phyloP scores from a whole-genome alignment of 2,329 filamentous ascomycete genomes.

The Ophiostoma himal-ulmi region DNA sequence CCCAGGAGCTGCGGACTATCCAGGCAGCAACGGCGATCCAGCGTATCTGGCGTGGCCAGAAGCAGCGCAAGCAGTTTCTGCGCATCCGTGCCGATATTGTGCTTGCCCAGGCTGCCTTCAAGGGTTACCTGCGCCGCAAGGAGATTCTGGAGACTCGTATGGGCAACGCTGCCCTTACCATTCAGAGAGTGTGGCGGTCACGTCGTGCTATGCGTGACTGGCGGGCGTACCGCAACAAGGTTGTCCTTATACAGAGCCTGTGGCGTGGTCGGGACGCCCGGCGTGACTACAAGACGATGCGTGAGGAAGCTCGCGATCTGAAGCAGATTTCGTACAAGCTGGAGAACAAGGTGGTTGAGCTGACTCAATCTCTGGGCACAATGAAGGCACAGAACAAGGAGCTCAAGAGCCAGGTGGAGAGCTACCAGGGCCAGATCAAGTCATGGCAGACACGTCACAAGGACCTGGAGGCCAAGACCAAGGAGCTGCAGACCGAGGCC shows the following conservation, averaged over 20 bases:
- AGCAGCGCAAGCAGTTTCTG: conserved; percentile 75
- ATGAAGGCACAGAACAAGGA: conserved; percentile 94
- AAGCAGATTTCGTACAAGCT: conserved; percentile 99
- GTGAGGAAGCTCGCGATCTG: conserved; percentile 93
- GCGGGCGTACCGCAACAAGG: conserved; percentile 84
- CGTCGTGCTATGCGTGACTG: conserved; percentile 72
- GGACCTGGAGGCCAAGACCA: conserved; percentile 78
- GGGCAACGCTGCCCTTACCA: conserved; percentile 83
- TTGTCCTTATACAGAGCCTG: conserved; percentile 82
- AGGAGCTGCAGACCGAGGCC: conserved; percentile 91
- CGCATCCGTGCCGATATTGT: conserved; percentile 77
- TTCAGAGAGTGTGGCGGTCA: conserved; percentile 85
- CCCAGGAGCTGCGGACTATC: conserved; percentile 73
- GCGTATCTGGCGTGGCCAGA: conserved; percentile 87
- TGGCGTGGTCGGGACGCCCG: conserved; percentile 84
- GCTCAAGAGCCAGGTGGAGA: conserved; percentile 81
- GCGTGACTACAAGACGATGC: conserved; percentile 78
- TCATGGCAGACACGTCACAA: conserved; percentile 93
- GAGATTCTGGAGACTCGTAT: conserved; percentile 90
- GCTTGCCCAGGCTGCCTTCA: conserved; percentile 80
- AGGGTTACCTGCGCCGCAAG: conserved; percentile 85
- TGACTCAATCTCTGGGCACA: conserved; percentile 86
- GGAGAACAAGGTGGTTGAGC: conserved; percentile 98
- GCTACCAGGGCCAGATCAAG: conserved; percentile 92
- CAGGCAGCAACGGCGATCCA: conserved; percentile 93